A percentile compares a stretch with the other conserved stretches of the same genome.
phyloP scores from a whole-genome alignment of 2,329 filamentous ascomycete genomes.

The Talaromyces funiculosus region DNA sequence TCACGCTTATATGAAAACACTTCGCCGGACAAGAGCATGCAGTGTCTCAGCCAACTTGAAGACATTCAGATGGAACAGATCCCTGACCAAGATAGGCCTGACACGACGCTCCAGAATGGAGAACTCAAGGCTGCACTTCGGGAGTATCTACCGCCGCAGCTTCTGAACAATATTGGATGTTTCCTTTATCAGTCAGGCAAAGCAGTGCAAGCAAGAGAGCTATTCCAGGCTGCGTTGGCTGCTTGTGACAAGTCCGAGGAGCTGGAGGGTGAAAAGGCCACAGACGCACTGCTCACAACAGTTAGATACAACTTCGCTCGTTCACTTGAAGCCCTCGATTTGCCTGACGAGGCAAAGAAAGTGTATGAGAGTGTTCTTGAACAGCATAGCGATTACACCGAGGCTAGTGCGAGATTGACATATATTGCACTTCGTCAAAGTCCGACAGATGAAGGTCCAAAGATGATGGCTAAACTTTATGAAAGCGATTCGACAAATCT shows the following conservation, averaged over 20 bases:
- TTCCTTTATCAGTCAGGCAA: conserved; percentile 89
- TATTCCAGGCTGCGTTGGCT: conserved; percentile 87
- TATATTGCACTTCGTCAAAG: conserved; percentile 81
- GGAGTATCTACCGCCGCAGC: conserved; percentile 76
- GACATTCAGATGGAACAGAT: conserved; percentile 80
- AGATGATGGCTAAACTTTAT: conserved; percentile 78
- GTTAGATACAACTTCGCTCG: conserved; percentile 95
- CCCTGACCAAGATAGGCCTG: conserved; percentile 61
- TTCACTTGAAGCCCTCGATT: conserved; percentile 80
- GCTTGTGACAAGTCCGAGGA: conserved; percentile 63
- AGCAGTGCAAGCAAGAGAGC: conserved; percentile 69
- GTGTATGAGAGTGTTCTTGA: conserved; percentile 82
- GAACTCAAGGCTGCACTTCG: conserved; percentile 57
- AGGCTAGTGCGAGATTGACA: conserved; percentile 79
- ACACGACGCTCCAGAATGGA: conserved; percentile 55
- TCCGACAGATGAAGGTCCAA: conserved; percentile 78
- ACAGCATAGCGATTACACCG: conserved; percentile 85
- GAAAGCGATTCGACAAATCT: conserved; percentile 77
- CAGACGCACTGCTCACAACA: conserved; percentile 85
- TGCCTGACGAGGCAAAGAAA: conserved; percentile 75
- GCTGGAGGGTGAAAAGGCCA: conserved; percentile 60
- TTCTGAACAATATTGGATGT: conserved; percentile 95
- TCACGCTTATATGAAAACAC: conserved; percentile 84
- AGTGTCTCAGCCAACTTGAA: conserved; percentile 88
- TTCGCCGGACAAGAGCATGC: conserved; percentile 80